phyloP scores from a whole-genome alignment of 495 filamentous ascomycete genomes.

The Daldinia loculata region DNA sequence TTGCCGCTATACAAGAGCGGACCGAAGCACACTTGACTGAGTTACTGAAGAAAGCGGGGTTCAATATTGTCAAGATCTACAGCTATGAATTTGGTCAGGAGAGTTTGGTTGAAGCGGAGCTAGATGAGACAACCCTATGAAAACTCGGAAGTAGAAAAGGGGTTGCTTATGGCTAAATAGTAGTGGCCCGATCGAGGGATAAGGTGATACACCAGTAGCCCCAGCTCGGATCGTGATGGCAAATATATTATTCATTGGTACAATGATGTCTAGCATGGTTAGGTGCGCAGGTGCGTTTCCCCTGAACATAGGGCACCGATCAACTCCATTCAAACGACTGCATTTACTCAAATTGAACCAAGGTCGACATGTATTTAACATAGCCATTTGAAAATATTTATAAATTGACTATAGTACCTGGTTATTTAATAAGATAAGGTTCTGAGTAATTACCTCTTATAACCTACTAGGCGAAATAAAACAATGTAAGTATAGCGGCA shows the following conservation, averaged over 20 bases:
- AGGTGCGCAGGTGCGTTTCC: not conserved
- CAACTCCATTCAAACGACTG: not conserved
- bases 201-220: not conserved
- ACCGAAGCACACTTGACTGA: not conserved
- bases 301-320: not conserved
- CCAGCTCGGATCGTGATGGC: too few relatives aligned
- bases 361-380: not conserved
- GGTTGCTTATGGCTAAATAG: not conserved
- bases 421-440: not conserved
- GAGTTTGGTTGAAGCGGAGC: not conserved
- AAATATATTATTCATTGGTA: not conserved
- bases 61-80: not conserved
- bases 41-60: not conserved
- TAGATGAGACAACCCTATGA: not conserved
- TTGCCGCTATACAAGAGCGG: conserved; percentile 50
- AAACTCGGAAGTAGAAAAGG: not conserved
- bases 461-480: not conserved
- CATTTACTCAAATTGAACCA: not conserved
- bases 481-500: not conserved
- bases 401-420: not conserved
- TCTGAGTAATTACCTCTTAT: not conserved
- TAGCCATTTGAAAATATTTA: not conserved
- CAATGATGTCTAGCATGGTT: not conserved
- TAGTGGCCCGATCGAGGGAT: not conserved
- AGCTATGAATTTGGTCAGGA: not conserved